Conservation (phyloP, 331 rosid species). For the Pyracantha coccinea region DNA sequence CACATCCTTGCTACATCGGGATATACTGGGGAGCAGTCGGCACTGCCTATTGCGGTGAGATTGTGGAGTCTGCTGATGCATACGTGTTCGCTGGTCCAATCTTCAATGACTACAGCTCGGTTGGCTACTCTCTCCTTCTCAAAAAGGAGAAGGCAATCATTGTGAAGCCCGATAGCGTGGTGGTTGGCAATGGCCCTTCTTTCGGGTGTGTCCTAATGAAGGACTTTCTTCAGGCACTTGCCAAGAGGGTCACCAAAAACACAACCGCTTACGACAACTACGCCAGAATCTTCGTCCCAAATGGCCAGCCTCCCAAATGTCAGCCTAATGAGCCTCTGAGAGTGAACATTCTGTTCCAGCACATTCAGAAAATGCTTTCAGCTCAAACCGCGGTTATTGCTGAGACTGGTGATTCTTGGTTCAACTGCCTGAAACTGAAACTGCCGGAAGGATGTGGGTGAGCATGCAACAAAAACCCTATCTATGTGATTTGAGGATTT, state of each 20-base stretch:
- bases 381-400: constrained; percentile 30
- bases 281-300: constrained; percentile 27
- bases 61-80: constrained; percentile 43
- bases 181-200: constrained; percentile 37
- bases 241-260: constrained; percentile 25
- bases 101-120: constrained; percentile 47
- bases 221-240: constrained; percentile 36
- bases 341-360: constrained; percentile 36
- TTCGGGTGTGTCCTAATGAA: constrained; percentile 40
- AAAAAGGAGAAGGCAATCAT: constrained; percentile 40
- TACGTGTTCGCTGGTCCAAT: constrained; percentile 40
- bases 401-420: constrained; percentile 53
- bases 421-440: constrained; percentile 38
- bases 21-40: constrained; percentile 44
- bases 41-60: constrained; percentile 37
- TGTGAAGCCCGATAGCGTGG: constrained; percentile 34
- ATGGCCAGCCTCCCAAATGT: constrained; percentile 24
- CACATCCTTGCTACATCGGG: constrained; percentile 43
- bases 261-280: constrained; percentile 38
- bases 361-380: constrained; percentile 41
- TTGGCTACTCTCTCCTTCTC: constrained; percentile 42
- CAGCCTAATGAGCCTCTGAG: constrained; percentile 34
- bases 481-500: background rate
- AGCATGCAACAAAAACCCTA: background rate
- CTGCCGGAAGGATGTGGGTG: constrained; percentile 42